Conservation (phyloP, 345 rosid species). For the Lumnitzera racemosa region DNA sequence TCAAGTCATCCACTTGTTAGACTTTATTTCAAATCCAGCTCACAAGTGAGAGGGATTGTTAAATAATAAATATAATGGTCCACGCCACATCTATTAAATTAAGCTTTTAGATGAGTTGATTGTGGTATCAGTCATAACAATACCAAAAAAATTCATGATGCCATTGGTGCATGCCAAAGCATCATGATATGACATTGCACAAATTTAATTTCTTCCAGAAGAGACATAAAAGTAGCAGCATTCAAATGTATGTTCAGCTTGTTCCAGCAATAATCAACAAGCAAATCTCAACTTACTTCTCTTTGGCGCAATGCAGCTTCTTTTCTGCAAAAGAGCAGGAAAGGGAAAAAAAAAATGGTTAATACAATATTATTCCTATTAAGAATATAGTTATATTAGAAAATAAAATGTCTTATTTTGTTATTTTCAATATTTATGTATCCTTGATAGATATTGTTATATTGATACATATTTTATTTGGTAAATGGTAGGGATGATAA, state of each 20-base stretch:
- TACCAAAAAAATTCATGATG: background rate
- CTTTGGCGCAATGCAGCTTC: constrained; percentile 87
- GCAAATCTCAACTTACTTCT: constrained; percentile 42
- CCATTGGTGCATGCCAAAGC: background rate
- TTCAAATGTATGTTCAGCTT: background rate
- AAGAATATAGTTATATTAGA: background rate
- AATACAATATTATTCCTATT: background rate
- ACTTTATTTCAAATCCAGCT: no score
- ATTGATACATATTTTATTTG: no score
- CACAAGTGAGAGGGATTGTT: no score
- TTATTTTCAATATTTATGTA: no score
- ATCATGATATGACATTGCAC: constrained; percentile 2
- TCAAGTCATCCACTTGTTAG: no score
- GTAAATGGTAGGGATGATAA: no score
- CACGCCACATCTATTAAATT: no score
- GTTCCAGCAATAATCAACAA: constrained; percentile 7
- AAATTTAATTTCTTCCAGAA: background rate
- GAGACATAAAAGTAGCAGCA: background rate
- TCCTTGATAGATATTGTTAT: no score
- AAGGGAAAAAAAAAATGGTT: background rate
- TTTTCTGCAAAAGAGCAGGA: constrained; percentile 38
- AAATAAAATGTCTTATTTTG: no score
- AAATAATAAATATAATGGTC: no score
- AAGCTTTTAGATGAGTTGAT: no score
- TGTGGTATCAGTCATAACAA: no score